Evolutionary conservation across 108 stramenopile genomes (phyloP), one percentile per base, ranked within the genome.

Genomic region (Cyclotella kingstonii): DNA sequence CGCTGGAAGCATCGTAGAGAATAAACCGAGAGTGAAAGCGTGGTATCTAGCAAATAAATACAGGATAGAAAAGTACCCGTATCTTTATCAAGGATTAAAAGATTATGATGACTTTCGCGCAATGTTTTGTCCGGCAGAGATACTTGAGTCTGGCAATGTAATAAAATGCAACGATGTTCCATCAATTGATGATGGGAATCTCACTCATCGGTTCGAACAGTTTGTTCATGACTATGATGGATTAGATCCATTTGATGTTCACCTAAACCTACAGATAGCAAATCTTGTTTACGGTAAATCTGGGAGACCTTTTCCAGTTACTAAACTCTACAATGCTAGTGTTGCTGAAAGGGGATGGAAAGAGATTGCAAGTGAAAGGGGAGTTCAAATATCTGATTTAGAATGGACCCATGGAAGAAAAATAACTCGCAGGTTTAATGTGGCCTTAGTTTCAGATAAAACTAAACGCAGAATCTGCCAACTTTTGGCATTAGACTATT

Each of bases 191-290:
- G 52, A 76, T 52, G 66, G 74, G 4, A 51, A 7, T n/a, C 39
- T 76, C 21, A 45, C 60, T 2, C 10, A 45, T 14, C 53, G 74
- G 21, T 67, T 76, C 42, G 66, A 67, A 42, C 42, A 56, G 21
- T 76, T 76, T 35, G 74, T 76, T 0, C 33, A 25, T 7, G 74
- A 76, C 52, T 76, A 76, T 36, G 66, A 62, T 52, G 74, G 74
- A 5, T 50, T 45, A 7, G 40, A 76, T 11, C 74, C 74, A 34
- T 63, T 76, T 31, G 74, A 76, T 64, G 31, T 61, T 17, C 74
- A 76, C 57, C 54, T 76, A 40, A 67, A 59, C 14, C 60, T 67
- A 15, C 74, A 76, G 39, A 38, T 64, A 22, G 15, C 74, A 54
- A 60, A 54, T 41, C 54, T 76, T 3, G 60, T 67, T 17, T 70